These are phyloP conservation scores for Parsonsia alboflavescens DNA, from an alignment of 257 asterid species.

Conservation along the genomic window DNA sequence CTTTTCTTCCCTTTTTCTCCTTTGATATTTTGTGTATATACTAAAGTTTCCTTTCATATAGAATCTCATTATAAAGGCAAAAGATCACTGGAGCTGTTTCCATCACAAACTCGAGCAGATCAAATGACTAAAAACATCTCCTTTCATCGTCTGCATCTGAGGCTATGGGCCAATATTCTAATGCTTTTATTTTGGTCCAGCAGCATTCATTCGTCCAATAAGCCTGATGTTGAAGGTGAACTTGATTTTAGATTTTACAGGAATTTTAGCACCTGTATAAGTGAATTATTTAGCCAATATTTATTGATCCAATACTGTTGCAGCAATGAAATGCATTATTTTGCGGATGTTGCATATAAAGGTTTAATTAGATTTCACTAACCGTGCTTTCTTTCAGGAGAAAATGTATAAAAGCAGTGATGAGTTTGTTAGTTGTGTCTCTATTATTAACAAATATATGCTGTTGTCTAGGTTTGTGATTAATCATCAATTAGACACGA, in stretches of 20 bases:
- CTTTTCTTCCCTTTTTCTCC: neutral
- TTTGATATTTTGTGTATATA: neutral
- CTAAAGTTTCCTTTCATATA: conserved; percentile 13
- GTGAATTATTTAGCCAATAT: neutral
- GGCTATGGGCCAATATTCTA: conserved; percentile 23
- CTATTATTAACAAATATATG: no score
- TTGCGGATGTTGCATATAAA: neutral
- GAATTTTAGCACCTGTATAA: neutral
- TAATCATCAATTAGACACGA: neutral
- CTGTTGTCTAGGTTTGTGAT: neutral
- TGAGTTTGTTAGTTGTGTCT: neutral
- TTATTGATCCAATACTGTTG: neutral
- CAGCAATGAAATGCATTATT: neutral
- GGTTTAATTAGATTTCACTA: neutral
- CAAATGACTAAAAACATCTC: conserved; percentile 20
- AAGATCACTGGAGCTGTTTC: conserved; percentile 12
- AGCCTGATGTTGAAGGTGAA: conserved; percentile 68
- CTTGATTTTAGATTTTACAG: neutral
- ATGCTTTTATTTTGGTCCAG: conserved; percentile 39
- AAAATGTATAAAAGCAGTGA: neutral
- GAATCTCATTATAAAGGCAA: conserved; percentile 15
- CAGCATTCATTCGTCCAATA: conserved; percentile 36
- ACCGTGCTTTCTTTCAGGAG: neutral
- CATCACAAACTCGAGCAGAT: conserved; percentile 17
- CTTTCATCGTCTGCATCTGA: conserved; percentile 19